Conservation (phyloP, 257 asterid genomes). For the Solanum corneliomulleri region DNA sequence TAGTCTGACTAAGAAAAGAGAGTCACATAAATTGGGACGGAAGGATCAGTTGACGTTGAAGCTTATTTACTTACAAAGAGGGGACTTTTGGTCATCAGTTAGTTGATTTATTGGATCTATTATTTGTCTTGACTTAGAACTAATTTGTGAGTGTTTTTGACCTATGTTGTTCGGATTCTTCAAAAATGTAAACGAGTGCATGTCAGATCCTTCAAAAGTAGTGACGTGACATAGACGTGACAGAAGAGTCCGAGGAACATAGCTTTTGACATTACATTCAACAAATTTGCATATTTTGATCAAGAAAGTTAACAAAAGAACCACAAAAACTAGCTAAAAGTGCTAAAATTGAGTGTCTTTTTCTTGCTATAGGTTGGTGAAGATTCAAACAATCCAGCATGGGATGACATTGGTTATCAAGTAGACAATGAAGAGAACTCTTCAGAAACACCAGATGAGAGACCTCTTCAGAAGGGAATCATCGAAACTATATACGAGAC, state of each 20-base stretch:
- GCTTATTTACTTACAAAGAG: neutral
- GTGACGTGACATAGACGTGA: neutral
- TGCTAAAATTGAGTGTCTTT: neutral
- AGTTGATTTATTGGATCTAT: neutral
- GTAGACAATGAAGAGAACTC: conserved; percentile 28
- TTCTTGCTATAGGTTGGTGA: conserved; percentile 42
- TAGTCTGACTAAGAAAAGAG: neutral
- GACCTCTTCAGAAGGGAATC: conserved; percentile 63
- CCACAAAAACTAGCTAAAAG: neutral
- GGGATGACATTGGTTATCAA: conserved; percentile 68
- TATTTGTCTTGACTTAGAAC: neutral
- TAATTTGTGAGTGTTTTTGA: neutral
- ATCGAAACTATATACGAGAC: conserved; percentile 44
- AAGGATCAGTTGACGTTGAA: neutral
- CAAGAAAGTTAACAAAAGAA: neutral
- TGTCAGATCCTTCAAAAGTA: neutral
- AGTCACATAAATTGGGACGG: neutral
- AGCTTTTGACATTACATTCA: neutral
- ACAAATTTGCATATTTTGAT: neutral
- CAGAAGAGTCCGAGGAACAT: neutral
- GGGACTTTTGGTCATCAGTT: neutral
- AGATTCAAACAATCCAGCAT: conserved; percentile 42
- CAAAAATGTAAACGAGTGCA: neutral
- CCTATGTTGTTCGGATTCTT: neutral
- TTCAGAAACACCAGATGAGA: conserved; percentile 1